Evolutionary conservation across 225 moss, liverwort and hornwort species (phyloP).

Genomic region (Polytrichum commune): DNA sequence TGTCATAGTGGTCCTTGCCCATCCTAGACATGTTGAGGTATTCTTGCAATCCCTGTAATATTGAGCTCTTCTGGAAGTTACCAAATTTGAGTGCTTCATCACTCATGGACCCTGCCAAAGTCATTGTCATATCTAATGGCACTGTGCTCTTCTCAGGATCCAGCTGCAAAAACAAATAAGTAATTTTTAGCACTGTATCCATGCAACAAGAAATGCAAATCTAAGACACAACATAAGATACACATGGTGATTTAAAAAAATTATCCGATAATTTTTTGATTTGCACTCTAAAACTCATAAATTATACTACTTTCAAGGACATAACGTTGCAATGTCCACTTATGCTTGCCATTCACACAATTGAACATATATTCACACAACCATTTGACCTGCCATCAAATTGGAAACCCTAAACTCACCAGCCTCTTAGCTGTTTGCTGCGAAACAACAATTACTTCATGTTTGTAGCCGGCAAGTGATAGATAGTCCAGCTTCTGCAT

Average conservation of each 20-base stretch:
- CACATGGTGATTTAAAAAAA: too few species aligned
- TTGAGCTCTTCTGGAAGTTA: conserved; percentile 69
- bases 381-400: too few species aligned
- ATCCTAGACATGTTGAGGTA: conserved; percentile 82
- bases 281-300: too few species aligned
- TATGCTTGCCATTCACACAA: too few species aligned
- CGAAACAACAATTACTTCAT: conserved; percentile 79
- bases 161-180: conserved; percentile 33
- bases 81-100: conserved; percentile 79
- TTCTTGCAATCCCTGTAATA: conserved; percentile 89
- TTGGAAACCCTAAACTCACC: conserved; percentile 30
- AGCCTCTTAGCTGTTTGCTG: conserved; percentile 68
- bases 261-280: too few species aligned
- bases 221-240: too few species aligned
- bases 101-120: conserved; percentile 57
- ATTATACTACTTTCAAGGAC: too few species aligned
- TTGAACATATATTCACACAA: too few species aligned
- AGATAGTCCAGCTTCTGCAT: conserved; percentile 78
- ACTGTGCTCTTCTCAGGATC: conserved; percentile 87
- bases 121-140: conserved; percentile 70
- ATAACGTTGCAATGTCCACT: too few species aligned
- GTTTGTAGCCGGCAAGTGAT: conserved; percentile 76
- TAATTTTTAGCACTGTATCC: not conserved
- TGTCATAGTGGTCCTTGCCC: conserved; percentile 94
- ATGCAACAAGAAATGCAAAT: too few species aligned